Evolutionary conservation across 2,329 filamentous ascomycete species (phyloP), one percentile per base, ranked within the genome.

Genomic region (Fragosphaeria purpurea): DNA sequence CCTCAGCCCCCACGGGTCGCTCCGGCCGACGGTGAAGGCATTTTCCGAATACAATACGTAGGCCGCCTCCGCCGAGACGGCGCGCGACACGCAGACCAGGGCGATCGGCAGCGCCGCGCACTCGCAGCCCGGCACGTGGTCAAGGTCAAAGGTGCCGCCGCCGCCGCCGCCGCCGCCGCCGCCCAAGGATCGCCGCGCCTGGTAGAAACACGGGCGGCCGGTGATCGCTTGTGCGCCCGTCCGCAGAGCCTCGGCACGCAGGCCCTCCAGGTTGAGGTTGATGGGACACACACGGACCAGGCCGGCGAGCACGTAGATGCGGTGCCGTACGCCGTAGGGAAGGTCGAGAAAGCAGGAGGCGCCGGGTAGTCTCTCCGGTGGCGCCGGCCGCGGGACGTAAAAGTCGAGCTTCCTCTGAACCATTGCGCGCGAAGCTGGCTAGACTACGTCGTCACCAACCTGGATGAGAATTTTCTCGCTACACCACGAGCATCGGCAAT

Each of bases 201-300:
- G 22, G 12, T 43, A 48, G 6, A 48, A 33, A 13, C 47, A 48
- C 34, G 22, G 4, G 22, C 10, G 32, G 7, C 41, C 47, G 8
- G 34, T 43, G 33, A 38, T n/a, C 10, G 11, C 3, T 12, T 47
- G 34, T 8, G 33, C 4, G 6, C 41, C 47, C 5, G 47, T 31
- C 22, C 34, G 47, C 22, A 48, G 22, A 3, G 33, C 40, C n/a
- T 44, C 40, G 8, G 34, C 41, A 13, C 47, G 40, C 4, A 22
- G 40, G 13, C 47, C 47, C 11, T 48, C 41, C n/a, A 43, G 47
- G 41, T 44, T 48, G n/a, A 48, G 30, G 32, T 43, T 48, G 47
- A 48, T 48, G 6, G 47, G 47, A 7, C 47, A 44, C 9, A 48
- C 42, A 22, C 47, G 47, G 13, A 48, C 34, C 5, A 48, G 32